A percentile compares a stretch with the other conserved stretches of the same genome.
Evolutionary conservation across 2,329 filamentous ascomycete genomes (phyloP).

Genomic region (Pleoardoris graminearum): DNA sequence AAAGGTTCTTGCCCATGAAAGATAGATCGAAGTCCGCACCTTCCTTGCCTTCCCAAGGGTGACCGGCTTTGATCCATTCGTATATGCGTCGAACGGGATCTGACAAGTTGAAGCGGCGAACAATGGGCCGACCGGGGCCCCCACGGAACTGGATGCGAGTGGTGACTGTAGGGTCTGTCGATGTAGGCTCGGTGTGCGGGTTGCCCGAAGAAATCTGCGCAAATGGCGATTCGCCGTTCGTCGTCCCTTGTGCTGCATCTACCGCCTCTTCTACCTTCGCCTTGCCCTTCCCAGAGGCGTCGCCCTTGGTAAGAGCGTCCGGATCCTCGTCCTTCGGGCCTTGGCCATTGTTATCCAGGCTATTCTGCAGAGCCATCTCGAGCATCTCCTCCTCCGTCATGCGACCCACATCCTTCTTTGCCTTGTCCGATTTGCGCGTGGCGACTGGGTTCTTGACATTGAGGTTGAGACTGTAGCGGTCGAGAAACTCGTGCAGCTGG

Average conservation of each 20-base stretch:
- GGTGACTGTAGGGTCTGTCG: slow-evolving; percentile 66
- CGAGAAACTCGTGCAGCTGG: slow-evolving; percentile 93
- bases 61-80: slow-evolving; percentile 88
- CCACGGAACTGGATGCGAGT: slow-evolving; percentile 88
- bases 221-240: slow-evolving; percentile 58
- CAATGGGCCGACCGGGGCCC: slow-evolving; percentile 74
- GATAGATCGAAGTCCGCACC: slow-evolving; percentile 85
- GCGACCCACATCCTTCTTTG: slow-evolving; percentile 74
- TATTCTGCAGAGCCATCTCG: slow-evolving; percentile 89
- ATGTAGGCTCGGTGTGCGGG: slow-evolving; percentile 76
- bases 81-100: slow-evolving; percentile 84
- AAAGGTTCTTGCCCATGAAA: slow-evolving; percentile 82
- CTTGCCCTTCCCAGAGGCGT: slow-evolving; percentile 59
- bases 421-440: slow-evolving; percentile 71
- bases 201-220: slow-evolving; percentile 69
- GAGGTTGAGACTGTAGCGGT: slow-evolving; percentile 86
- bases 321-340: slow-evolving; percentile 71
- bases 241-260: slow-evolving; percentile 27
- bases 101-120: slow-evolving; percentile 77
- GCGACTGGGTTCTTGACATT: slow-evolving; percentile 93
- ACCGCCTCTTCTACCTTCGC: slow-evolving; percentile 30
- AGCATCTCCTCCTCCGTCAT: slow-evolving; percentile 99
- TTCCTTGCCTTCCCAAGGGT: slow-evolving; percentile 79
- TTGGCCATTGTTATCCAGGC: slow-evolving; percentile 65
- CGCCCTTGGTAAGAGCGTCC: slow-evolving; percentile 79